phyloP scores from a whole-genome alignment of 371 early-diverging fungal species.

The Mortierella sp. region DNA sequence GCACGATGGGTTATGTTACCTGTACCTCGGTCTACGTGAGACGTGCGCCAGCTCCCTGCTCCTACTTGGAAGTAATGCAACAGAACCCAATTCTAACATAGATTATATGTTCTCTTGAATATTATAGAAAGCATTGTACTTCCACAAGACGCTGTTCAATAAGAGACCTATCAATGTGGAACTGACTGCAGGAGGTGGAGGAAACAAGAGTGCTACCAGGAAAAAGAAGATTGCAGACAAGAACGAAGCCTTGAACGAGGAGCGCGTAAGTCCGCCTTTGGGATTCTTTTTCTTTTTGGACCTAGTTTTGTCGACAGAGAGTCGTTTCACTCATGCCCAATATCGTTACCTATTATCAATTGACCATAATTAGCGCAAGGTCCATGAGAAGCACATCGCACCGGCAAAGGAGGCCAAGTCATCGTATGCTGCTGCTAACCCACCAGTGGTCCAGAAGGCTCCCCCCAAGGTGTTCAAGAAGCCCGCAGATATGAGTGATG shows the following conservation, averaged over 20 bases:
- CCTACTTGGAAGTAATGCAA: not conserved
- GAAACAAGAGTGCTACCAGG: conserved; percentile 75
- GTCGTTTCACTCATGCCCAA: not conserved
- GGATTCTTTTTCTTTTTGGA: not conserved
- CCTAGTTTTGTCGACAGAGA: not conserved
- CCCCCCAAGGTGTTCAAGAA: conserved; percentile 43
- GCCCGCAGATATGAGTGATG: conserved; percentile 49
- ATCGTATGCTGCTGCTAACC: conserved; percentile 51
- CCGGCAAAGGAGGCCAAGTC: conserved; percentile 58
- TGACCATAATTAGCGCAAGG: conserved; percentile 36
- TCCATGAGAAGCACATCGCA: conserved; percentile 57
- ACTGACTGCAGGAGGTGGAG: conserved; percentile 87
- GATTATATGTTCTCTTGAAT: not conserved
- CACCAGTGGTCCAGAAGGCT: conserved; percentile 39
- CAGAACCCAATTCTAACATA: not conserved
- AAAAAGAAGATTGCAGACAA: conserved; percentile 75
- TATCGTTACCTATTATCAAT: not conserved
- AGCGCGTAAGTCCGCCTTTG: conserved; percentile 68
- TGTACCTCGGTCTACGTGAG: too few relatives aligned
- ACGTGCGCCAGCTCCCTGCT: too few relatives aligned
- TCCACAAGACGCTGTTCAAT: conserved; percentile 77
- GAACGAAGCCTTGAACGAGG: conserved; percentile 75
- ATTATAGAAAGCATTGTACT: conserved; percentile 72
- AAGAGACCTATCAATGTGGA: conserved; percentile 83
- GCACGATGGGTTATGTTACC: too few relatives aligned